A percentile compares a stretch with the other conserved stretches of the same genome.
Evolutionary conservation across 2,329 filamentous ascomycete genomes (phyloP).

Genomic region (Cytospora chrysosperma): DNA sequence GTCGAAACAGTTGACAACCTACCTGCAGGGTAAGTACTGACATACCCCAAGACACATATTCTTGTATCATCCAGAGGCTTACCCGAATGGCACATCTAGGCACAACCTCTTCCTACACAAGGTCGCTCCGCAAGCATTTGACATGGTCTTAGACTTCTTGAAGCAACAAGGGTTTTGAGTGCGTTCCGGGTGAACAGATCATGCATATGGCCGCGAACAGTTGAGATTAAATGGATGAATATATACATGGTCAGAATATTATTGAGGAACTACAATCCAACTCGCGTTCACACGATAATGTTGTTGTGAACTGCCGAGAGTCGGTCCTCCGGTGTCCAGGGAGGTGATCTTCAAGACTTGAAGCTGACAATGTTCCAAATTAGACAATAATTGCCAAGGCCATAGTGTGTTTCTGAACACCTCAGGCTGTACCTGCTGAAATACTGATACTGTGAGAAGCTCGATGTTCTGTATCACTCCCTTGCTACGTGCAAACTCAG

Average conservation of each 20-base stretch:
- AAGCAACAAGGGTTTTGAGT: background rate
- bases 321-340: no score
- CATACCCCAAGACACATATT: background rate
- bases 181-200: background rate
- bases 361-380: background rate
- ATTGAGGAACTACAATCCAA: background rate
- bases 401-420: background rate
- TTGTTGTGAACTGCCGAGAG: no score
- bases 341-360: background rate
- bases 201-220: no score
- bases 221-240: background rate
- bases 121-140: slow-evolving; percentile 31
- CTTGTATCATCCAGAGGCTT: background rate
- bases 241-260: background rate
- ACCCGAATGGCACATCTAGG: slow-evolving; percentile 13
- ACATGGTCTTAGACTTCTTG: slow-evolving; percentile 31
- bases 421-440: no score
- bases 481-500: background rate
- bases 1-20: slow-evolving; percentile 33
- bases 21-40: slow-evolving; percentile 30
- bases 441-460: no score
- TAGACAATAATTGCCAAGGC: background rate
- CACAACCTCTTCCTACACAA: slow-evolving; percentile 34
- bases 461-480: background rate
- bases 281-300: background rate